Conservation (phyloP, 139 green algal genomes). For the Limnomonas spitsbergensis region DNA sequence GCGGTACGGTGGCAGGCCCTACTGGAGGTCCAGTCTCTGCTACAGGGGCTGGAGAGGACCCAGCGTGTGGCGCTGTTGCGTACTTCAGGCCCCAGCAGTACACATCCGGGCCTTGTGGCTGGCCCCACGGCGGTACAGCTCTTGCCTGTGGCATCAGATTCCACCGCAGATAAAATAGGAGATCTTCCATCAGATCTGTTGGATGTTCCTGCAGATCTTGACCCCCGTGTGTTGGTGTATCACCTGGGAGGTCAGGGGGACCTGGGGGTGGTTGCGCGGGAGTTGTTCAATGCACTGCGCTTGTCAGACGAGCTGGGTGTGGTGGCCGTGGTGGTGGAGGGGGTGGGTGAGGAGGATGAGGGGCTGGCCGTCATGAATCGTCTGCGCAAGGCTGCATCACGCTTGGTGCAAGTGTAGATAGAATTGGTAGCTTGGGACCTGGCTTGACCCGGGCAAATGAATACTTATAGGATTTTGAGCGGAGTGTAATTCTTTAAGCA, state of each 20-base stretch:
- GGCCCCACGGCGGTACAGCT: background rate
- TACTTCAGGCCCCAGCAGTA: too few species aligned
- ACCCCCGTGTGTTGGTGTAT: background rate
- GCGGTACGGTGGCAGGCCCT: background rate
- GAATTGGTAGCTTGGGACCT: background rate
- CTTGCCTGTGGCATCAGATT: background rate
- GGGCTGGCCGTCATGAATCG: constrained; percentile 59
- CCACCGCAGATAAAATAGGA: background rate
- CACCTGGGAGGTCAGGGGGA: constrained; percentile 23
- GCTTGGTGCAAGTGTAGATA: constrained; percentile 18
- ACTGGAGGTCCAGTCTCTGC: background rate
- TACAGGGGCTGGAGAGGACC: background rate
- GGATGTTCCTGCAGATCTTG: background rate
- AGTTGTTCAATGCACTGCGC: constrained; percentile 50
- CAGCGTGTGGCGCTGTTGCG: background rate
- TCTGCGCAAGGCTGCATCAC: constrained; percentile 47
- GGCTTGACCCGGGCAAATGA: too few species aligned
- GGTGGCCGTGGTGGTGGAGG: background rate
- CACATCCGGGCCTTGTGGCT: background rate
- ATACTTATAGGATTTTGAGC: too few species aligned
- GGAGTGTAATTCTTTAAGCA: too few species aligned
- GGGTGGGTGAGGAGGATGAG: constrained; percentile 20
- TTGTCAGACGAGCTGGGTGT: constrained; percentile 23
- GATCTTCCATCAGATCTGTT: too few species aligned
- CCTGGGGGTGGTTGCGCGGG: constrained; percentile 25